Conservation (phyloP, 306 rosid species). For the Bauhinia variegata region DNA sequence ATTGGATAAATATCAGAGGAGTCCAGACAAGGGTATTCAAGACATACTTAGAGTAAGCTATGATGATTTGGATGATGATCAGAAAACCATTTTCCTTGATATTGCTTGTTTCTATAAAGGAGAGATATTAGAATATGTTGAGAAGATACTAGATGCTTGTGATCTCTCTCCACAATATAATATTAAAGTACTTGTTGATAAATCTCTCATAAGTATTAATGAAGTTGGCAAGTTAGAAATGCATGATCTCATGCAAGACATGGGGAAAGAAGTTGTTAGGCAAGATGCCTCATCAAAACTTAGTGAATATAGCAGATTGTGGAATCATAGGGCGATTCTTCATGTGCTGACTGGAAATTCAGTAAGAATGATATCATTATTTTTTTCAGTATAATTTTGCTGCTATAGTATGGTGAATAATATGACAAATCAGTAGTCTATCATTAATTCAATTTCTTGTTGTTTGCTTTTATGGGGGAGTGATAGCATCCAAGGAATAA, state of each 20-base stretch:
- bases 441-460: background rate
- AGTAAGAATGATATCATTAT: background rate
- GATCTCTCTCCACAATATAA: background rate
- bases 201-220: background rate
- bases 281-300: background rate
- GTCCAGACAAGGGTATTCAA: background rate
- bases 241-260: conserved; percentile 8
- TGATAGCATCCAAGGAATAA: background rate
- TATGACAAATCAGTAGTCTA: background rate
- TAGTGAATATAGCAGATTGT: conserved; percentile 16
- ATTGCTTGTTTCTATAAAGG: conserved; percentile 30
- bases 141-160: conserved; percentile 7
- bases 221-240: background rate
- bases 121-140: background rate
- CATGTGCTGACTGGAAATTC: background rate
- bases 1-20: conserved; percentile 8
- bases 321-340: background rate
- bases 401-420: background rate
- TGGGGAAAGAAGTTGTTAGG: conserved; percentile 5
- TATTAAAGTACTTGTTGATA: background rate
- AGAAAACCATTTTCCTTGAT: background rate
- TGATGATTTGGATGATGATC: background rate
- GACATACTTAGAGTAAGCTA: conserved; percentile 16
- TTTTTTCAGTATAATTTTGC: background rate
- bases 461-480: background rate